Percentiles rank a stretch among this genome's conserved stretches.
Conservation (phyloP, 805 yeast species). For the Candida anglica region DNA sequence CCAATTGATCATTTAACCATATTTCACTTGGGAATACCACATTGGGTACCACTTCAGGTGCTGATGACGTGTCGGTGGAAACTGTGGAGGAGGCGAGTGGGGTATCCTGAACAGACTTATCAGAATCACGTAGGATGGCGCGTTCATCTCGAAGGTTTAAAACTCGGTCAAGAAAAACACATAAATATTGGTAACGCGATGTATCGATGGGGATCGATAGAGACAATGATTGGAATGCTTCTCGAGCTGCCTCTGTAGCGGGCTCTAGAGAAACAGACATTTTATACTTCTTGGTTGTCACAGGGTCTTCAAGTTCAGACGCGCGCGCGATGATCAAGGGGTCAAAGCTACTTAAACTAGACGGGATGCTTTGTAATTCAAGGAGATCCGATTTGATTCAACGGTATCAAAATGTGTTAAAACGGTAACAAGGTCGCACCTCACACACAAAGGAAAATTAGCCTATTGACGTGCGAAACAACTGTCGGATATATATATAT, state of each 20-base stretch:
- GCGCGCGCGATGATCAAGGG: too few species aligned
- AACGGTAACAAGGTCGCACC: too few species aligned
- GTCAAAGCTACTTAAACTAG: too few species aligned
- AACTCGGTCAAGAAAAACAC: slow-evolving; percentile 19
- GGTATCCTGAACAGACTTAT: neutral
- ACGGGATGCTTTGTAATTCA: too few species aligned
- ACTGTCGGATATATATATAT: too few species aligned
- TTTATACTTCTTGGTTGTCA: too few species aligned
- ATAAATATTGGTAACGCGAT: slow-evolving; percentile 21
- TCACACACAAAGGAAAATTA: too few species aligned
- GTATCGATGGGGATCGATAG: slow-evolving; percentile 24
- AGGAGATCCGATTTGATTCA: too few species aligned
- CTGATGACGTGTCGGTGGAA: slow-evolving; percentile 2
- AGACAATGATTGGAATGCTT: slow-evolving; percentile 17
- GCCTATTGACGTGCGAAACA: too few species aligned
- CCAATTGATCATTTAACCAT: slow-evolving; percentile 31
- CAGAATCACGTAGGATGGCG: slow-evolving; percentile 9
- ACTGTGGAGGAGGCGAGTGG: too few species aligned
- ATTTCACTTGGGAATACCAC: slow-evolving; percentile 31
- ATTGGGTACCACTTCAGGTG: slow-evolving; percentile 32
- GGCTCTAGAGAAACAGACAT: slow-evolving; percentile 4
- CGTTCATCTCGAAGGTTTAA: slow-evolving; percentile 17
- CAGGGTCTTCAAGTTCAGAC: too few species aligned
- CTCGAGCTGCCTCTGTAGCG: neutral
- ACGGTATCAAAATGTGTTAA: too few species aligned